Conservation (phyloP, 2,329 filamentous ascomycete species). For the Microsporum canis region DNA sequence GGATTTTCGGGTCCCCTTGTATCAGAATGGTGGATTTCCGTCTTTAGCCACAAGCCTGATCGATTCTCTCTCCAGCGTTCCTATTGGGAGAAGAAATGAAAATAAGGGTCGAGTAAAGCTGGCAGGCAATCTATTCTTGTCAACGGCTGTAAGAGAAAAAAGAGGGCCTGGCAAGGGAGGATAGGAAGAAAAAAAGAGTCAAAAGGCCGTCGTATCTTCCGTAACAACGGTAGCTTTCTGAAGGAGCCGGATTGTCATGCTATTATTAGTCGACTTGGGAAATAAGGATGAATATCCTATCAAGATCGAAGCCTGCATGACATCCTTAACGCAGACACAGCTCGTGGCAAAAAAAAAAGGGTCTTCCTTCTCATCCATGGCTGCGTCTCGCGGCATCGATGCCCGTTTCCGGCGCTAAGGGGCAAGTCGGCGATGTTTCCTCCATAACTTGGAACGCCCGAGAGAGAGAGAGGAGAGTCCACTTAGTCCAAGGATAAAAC, state of each 20-base stretch:
- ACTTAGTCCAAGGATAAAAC: not conserved
- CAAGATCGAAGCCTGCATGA: not conserved
- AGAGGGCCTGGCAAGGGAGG: not conserved
- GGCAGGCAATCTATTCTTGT: not conserved
- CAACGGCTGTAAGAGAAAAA: not conserved
- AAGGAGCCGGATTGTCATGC: too few species aligned
- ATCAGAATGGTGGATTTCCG: not conserved
- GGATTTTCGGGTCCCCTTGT: slow-evolving; percentile 1
- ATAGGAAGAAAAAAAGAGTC: not conserved
- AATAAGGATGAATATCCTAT: not conserved
- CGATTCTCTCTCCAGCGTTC: not conserved
- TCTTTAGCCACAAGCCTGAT: not conserved
- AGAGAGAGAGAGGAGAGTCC: not conserved
- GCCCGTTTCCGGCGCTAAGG: not conserved
- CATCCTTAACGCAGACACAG: not conserved
- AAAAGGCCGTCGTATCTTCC: not conserved
- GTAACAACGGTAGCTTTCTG: too few species aligned
- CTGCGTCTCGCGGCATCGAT: not conserved
- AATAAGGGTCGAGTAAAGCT: not conserved
- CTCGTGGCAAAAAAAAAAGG: not conserved
- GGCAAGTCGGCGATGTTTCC: not conserved
- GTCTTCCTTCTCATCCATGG: not conserved
- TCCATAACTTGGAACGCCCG: not conserved
- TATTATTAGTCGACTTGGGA: too few species aligned
- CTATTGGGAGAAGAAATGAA: not conserved